phyloP scores from a whole-genome alignment of 129 eudicot species.

The Flaveria ramosissima region DNA sequence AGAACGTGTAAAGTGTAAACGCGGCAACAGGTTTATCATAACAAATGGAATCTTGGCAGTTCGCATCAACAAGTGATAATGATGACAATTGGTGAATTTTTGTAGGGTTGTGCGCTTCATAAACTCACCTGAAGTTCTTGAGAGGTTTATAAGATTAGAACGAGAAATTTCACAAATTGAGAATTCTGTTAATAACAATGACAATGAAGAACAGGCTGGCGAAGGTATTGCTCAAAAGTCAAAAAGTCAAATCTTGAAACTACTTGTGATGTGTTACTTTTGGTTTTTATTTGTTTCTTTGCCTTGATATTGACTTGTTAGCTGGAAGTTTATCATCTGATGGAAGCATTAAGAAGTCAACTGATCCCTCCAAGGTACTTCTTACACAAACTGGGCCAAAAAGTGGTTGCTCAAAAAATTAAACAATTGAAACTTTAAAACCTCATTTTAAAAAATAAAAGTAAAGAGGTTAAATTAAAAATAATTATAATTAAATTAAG shows the following conservation, averaged over 20 bases:
- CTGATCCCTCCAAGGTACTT: slow-evolving; percentile 66
- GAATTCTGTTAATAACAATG: slow-evolving; percentile 62
- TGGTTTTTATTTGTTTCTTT: slow-evolving; percentile 20
- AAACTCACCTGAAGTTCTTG: slow-evolving; percentile 96
- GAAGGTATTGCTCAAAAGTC: slow-evolving; percentile 61
- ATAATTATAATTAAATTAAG: too few relatives aligned
- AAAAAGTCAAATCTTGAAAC: slow-evolving; percentile 23
- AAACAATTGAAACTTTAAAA: too few relatives aligned
- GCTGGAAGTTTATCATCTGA: slow-evolving; percentile 54
- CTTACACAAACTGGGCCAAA: neutral
- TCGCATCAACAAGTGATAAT: neutral
- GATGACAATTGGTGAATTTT: slow-evolving; percentile 18
- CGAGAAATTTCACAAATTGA: slow-evolving; percentile 84
- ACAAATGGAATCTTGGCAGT: neutral
- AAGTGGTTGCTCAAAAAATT: too few relatives aligned
- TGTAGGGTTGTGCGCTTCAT: slow-evolving; percentile 92
- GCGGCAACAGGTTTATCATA: neutral
- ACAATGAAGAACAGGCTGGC: slow-evolving; percentile 42
- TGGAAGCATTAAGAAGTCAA: slow-evolving; percentile 58
- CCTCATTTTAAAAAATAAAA: too few relatives aligned
- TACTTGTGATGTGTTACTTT: slow-evolving; percentile 14
- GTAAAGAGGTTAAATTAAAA: too few relatives aligned
- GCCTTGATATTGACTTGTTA: slow-evolving; percentile 18
- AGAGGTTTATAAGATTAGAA: slow-evolving; percentile 80
- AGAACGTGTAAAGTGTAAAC: too few relatives aligned